phyloP scores from a whole-genome alignment of 805 yeast species.

The Yarrowia divulgata region DNA sequence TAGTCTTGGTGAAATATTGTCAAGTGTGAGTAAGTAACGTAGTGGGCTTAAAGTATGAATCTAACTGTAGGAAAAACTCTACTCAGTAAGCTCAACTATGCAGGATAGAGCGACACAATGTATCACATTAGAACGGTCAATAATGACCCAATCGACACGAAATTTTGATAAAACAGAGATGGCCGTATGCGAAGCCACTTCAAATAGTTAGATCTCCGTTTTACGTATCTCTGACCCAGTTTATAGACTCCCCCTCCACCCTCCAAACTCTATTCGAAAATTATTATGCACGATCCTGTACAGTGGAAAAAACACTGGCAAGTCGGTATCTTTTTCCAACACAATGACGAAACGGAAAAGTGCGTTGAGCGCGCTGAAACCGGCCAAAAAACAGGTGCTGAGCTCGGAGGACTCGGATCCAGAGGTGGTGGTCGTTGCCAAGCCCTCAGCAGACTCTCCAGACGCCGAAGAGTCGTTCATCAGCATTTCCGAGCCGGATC shows the following conservation, averaged over 20 bases:
- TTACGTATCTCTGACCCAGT: no score
- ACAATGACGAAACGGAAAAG: slow-evolving; percentile 35
- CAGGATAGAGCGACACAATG: no score
- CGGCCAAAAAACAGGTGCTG: slow-evolving; percentile 23
- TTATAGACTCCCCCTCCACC: background rate
- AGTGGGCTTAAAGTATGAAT: no score
- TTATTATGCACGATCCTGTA: slow-evolving; percentile 8
- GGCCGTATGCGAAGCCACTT: no score
- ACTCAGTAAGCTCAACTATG: no score
- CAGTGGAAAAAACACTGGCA: background rate
- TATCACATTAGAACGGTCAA: no score
- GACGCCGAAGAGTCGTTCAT: slow-evolving; percentile 25
- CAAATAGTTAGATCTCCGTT: no score
- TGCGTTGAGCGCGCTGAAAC: slow-evolving; percentile 29
- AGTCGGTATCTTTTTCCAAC: background rate
- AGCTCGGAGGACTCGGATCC: slow-evolving; percentile 26
- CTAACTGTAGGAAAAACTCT: no score
- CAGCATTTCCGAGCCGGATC: background rate
- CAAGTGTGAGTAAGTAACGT: no score
- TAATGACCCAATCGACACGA: no score
- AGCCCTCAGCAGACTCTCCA: background rate
- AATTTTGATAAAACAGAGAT: no score
- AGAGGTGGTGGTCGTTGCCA: slow-evolving; percentile 15
- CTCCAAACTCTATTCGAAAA: slow-evolving; percentile 27
- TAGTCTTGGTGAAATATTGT: no score